Conservation (phyloP, 495 filamentous ascomycete genomes). For the Aspergillus nanangensis region DNA sequence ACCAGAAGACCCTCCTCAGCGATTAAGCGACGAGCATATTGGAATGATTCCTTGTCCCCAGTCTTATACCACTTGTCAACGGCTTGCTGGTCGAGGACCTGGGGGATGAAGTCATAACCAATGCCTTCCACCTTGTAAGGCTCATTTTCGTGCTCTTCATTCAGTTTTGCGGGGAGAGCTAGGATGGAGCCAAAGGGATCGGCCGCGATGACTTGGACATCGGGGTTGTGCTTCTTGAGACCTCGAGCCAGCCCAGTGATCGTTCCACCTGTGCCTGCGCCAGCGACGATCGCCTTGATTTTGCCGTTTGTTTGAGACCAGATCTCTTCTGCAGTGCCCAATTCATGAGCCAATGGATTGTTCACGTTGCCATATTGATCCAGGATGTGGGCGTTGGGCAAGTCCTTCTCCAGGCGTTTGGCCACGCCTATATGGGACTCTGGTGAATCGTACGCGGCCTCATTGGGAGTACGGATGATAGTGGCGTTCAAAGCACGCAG, state of each 20-base stretch:
- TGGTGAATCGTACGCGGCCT: conserved; percentile 88
- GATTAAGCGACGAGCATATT: conserved; percentile 82
- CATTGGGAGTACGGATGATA: conserved; percentile 95
- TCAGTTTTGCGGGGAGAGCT: conserved; percentile 71
- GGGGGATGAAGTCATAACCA: conserved; percentile 96
- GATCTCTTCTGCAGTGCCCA: conserved; percentile 93
- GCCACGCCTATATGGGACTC: conserved; percentile 98
- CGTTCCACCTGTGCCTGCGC: conserved; percentile 93
- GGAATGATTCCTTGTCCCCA: conserved; percentile 85
- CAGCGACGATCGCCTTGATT: conserved; percentile 82
- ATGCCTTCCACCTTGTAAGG: conserved; percentile 98
- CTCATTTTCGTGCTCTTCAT: conserved; percentile 72
- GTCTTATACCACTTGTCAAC: conserved; percentile 99
- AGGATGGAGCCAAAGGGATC: conserved; percentile 89
- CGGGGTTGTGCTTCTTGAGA: conserved; percentile 76
- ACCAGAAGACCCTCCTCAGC: conserved; percentile 93
- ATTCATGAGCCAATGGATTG: conserved; percentile 92
- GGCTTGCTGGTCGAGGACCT: conserved; percentile 74
- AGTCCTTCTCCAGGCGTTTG: conserved; percentile 82
- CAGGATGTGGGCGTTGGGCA: conserved; percentile 93
- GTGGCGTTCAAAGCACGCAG: conserved; percentile 89
- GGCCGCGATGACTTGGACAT: conserved; percentile 82
- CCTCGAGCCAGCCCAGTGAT: conserved; percentile 87
- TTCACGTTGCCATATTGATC: conserved; percentile 93
- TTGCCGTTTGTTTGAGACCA: conserved; percentile 87